Conservation (phyloP, 768 basidiomycete species). For the Leccinum boreale region DNA sequence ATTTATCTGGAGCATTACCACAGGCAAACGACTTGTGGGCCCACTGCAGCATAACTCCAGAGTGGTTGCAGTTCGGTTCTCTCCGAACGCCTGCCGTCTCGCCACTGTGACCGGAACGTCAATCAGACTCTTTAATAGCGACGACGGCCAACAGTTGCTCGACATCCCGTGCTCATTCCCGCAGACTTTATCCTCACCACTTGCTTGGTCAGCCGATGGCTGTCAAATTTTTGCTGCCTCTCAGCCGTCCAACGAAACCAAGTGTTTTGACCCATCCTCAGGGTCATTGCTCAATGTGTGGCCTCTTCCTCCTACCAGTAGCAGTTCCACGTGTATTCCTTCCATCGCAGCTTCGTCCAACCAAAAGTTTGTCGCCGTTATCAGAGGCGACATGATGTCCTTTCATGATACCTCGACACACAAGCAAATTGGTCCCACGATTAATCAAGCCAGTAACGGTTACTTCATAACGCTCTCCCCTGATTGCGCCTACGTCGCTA, state of each 20-base stretch:
- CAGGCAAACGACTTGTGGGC: background rate
- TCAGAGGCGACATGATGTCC: too few relatives aligned
- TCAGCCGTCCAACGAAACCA: background rate
- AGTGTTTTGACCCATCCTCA: background rate
- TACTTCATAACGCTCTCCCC: too few relatives aligned
- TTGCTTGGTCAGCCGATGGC: background rate
- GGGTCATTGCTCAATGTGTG: background rate
- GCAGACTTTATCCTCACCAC: background rate
- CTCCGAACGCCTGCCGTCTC: background rate
- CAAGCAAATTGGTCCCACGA: too few relatives aligned
- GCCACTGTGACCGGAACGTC: background rate
- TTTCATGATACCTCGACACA: too few relatives aligned
- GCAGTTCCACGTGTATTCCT: rapidly evolving
- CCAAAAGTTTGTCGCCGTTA: too few relatives aligned
- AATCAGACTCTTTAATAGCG: background rate
- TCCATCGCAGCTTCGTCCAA: too few relatives aligned
- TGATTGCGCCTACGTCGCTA: too few relatives aligned
- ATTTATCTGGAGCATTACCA: background rate
- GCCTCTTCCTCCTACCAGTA: too few relatives aligned
- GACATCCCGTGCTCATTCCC: background rate
- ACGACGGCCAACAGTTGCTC: background rate
- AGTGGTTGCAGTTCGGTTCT: background rate
- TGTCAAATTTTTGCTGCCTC: background rate
- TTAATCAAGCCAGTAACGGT: too few relatives aligned
- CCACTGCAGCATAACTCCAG: background rate